Percentiles rank a stretch among this genome's conserved stretches.
Evolutionary conservation across 495 filamentous ascomycete genomes (phyloP).

Genomic region (Corynascus novoguineensis): DNA sequence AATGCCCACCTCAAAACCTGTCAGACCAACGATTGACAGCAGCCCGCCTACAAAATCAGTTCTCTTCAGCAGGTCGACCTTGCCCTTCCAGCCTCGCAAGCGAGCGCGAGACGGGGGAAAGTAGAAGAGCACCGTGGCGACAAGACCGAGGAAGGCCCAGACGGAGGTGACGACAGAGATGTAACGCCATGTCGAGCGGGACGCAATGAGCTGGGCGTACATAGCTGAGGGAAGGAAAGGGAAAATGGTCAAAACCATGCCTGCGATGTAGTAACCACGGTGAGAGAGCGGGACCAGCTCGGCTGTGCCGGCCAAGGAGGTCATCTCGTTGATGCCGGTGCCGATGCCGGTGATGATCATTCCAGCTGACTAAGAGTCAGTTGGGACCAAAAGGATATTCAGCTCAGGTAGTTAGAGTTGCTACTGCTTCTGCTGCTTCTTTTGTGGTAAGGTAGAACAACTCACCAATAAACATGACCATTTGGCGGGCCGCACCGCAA

Average conservation of each 20-base stretch:
- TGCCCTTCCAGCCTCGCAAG: conserved; percentile 43
- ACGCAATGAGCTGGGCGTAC: conserved; percentile 64
- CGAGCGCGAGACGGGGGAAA: conserved; percentile 58
- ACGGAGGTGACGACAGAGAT: conserved; percentile 55
- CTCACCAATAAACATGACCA: conserved; percentile 66
- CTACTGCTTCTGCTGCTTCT: neutral
- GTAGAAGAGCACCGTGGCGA: conserved; percentile 60
- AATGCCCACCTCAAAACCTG: conserved; percentile 60
- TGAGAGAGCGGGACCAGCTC: conserved; percentile 64
- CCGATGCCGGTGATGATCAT: conserved; percentile 14
- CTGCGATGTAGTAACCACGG: conserved; percentile 63
- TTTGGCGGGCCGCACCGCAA: conserved; percentile 55
- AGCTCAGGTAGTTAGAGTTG: neutral
- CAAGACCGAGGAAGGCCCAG: conserved; percentile 57
- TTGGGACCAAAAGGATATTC: too few species aligned
- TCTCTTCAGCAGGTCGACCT: conserved; percentile 47
- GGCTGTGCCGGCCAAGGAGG: conserved; percentile 47
- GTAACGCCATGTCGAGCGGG: conserved; percentile 56
- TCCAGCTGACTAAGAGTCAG: too few species aligned
- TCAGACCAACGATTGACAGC: conserved; percentile 58
- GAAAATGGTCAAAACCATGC: conserved; percentile 61
- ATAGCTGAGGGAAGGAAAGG: conserved; percentile 65
- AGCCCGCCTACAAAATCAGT: conserved; percentile 66
- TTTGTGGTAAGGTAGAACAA: neutral
- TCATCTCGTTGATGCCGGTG: conserved; percentile 27